These are phyloP conservation scores for Phytophthora lateralis DNA, from an alignment of 352 stramenopile species.

Conservation along the genomic window DNA sequence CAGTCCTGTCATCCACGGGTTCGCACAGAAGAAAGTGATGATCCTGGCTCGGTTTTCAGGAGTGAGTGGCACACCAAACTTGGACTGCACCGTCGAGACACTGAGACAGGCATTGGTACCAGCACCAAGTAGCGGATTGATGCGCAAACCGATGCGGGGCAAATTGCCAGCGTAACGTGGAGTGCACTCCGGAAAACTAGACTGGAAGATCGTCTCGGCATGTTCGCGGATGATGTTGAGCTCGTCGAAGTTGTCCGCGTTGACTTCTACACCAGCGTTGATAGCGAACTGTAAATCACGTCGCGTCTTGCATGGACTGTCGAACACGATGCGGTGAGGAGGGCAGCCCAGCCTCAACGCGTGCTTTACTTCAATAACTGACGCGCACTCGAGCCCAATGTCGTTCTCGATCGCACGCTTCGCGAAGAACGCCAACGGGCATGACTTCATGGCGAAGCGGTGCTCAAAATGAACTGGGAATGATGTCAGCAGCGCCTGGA, in stretches of 20 bases:
- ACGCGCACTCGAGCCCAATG: conserved; percentile 83
- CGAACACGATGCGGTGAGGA: conserved; percentile 88
- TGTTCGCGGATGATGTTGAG: conserved; percentile 84
- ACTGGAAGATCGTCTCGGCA: conserved; percentile 91
- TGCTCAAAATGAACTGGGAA: conserved; percentile 90
- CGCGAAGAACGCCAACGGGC: conserved; percentile 88
- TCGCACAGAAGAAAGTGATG: conserved; percentile 76
- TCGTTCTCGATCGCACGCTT: conserved; percentile 78
- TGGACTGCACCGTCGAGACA: conserved; percentile 90
- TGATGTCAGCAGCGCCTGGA: conserved; percentile 75
- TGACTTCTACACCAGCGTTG: conserved; percentile 85
- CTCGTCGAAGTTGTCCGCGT: conserved; percentile 92
- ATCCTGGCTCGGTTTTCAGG: conserved; percentile 57
- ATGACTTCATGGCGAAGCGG: conserved; percentile 90
- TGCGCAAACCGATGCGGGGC: conserved; percentile 86
- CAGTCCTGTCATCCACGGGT: conserved; percentile 88
- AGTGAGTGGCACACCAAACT: conserved; percentile 91
- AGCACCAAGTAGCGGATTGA: conserved; percentile 91
- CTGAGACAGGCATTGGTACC: conserved; percentile 88
- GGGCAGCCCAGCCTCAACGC: conserved; percentile 72
- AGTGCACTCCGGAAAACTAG: conserved; percentile 68
- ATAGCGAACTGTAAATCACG: conserved; percentile 89
- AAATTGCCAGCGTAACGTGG: conserved; percentile 61
- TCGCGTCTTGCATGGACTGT: conserved; percentile 92
- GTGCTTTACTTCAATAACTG: conserved; percentile 83